Evolutionary conservation across 2,329 filamentous ascomycete species (phyloP).

Genomic region (Bipolaris gigantea): DNA sequence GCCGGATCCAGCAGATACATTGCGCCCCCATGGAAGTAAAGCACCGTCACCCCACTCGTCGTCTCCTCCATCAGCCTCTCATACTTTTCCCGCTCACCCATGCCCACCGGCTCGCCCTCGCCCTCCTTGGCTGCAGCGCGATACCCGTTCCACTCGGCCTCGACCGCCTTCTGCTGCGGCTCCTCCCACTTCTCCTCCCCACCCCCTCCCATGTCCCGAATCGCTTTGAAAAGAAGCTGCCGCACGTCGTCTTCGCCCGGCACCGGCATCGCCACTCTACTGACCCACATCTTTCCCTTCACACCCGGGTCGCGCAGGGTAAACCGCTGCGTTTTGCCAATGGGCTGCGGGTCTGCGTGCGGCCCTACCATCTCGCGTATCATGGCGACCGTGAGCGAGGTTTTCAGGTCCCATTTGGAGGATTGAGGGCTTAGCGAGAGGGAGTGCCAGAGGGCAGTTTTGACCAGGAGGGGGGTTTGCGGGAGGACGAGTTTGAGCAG

Average conservation of each 20-base stretch:
- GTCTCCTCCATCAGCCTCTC: slow-evolving; percentile 68
- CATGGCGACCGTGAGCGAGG: slow-evolving; percentile 70
- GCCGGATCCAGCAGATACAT: slow-evolving; percentile 72
- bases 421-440: slow-evolving; percentile 70
- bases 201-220: slow-evolving; percentile 57
- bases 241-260: slow-evolving; percentile 58
- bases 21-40: slow-evolving; percentile 78
- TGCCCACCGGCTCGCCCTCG: slow-evolving; percentile 53
- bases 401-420: slow-evolving; percentile 76
- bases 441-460: slow-evolving; percentile 64
- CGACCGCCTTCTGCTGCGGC: slow-evolving; percentile 60
- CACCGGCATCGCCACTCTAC: slow-evolving; percentile 65
- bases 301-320: slow-evolving; percentile 66
- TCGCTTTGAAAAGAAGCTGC: slow-evolving; percentile 61
- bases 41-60: slow-evolving; percentile 62
- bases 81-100: slow-evolving; percentile 68
- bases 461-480: slow-evolving; percentile 62
- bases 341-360: slow-evolving; percentile 24
- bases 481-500: slow-evolving; percentile 40
- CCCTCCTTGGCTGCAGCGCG: slow-evolving; percentile 57
- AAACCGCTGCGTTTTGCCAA: slow-evolving; percentile 58
- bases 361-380: slow-evolving; percentile 57
- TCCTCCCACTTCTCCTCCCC: slow-evolving; percentile 36
- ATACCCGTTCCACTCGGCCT: slow-evolving; percentile 78
- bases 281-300: slow-evolving; percentile 81